These are phyloP conservation scores for Ricinus communis DNA, from an alignment of 345 rosid species.

Conservation along the genomic window DNA sequence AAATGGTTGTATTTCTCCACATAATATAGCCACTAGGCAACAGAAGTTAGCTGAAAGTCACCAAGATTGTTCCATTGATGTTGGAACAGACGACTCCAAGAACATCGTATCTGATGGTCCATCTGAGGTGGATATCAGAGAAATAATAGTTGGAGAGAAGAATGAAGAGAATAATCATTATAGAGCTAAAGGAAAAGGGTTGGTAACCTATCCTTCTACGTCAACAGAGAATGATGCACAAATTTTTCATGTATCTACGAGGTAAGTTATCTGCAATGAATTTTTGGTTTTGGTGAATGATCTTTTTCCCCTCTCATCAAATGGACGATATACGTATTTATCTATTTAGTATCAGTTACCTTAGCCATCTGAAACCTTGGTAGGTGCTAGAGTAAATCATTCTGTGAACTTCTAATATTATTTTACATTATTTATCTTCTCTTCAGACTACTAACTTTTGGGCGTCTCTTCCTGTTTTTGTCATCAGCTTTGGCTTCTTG, in stretches of 20 bases:
- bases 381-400: background rate
- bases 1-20: conserved; percentile 85
- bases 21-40: conserved; percentile 52
- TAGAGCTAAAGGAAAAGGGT: conserved; percentile 54
- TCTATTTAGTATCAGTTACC: background rate
- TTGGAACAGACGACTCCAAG: conserved; percentile 25
- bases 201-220: conserved; percentile 26
- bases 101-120: conserved; percentile 34
- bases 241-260: conserved; percentile 28
- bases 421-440: background rate
- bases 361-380: too few species aligned
- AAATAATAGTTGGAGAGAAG: conserved; percentile 48
- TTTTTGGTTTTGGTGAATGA: background rate
- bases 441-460: background rate
- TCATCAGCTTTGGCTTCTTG: conserved; percentile 14
- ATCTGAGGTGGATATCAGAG: conserved; percentile 35
- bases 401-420: background rate
- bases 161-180: conserved; percentile 26
- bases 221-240: conserved; percentile 27
- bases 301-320: background rate
- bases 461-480: background rate
- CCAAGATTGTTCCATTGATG: conserved; percentile 18
- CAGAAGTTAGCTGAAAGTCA: conserved; percentile 38
- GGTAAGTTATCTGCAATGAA: conserved; percentile 38
- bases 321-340: conserved; percentile 4